Percentiles rank a stretch among this genome's conserved stretches.
Conservation (phyloP, 108 stramenopile species). For the Cylindrotheca closterium region DNA sequence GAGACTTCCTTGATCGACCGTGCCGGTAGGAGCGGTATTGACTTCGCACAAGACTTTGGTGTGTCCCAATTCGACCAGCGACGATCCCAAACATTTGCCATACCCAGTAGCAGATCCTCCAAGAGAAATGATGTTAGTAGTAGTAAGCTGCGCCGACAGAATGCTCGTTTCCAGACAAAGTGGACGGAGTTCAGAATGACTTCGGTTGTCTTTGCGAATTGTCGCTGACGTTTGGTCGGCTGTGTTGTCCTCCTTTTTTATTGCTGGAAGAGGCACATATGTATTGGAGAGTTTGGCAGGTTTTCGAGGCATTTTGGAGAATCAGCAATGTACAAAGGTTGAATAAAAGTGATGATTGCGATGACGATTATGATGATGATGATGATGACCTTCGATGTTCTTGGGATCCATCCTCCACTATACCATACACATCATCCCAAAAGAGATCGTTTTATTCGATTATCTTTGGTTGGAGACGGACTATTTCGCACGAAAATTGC, state of each 20-base stretch:
- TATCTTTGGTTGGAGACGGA: no score
- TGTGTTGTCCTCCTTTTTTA: slow-evolving; percentile 5
- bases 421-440: no score
- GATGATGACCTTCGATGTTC: no score
- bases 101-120: no score
- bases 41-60: slow-evolving; percentile 78
- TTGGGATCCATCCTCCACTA: no score
- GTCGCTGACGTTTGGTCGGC: slow-evolving; percentile 10
- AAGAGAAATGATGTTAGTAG: no score
- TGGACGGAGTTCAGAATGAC: slow-evolving; percentile 44
- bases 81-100: slow-evolving; percentile 59
- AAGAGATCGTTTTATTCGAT: no score
- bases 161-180: slow-evolving; percentile 41
- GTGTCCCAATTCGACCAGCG: slow-evolving; percentile 80
- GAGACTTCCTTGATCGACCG: slow-evolving; percentile 28
- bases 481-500: no score
- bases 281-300: slow-evolving; percentile 60
- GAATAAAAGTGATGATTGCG: no score
- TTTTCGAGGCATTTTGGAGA: slow-evolving; percentile 35
- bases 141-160: slow-evolving; percentile 26
- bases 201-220: slow-evolving; percentile 3
- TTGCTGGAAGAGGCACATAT: slow-evolving; percentile 64
- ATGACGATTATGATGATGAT: no score
- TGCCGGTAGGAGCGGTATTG: slow-evolving; percentile 8
- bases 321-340: not conserved